Base-by-base conservation (phyloP, 345 rosid genomes). In the Gossypium mustelinum region DNA sequence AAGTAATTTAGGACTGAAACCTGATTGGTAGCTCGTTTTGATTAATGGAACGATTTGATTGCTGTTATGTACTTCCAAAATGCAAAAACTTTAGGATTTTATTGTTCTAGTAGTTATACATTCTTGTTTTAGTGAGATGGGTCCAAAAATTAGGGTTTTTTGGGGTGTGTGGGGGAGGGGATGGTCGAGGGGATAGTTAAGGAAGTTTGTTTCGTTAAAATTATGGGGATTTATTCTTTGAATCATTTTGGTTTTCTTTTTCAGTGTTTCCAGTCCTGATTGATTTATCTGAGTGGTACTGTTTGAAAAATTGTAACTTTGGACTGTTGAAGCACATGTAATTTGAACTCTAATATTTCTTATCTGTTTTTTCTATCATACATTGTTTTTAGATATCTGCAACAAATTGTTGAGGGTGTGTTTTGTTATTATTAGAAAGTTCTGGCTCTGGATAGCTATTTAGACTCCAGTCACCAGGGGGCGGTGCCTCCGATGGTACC, bases 391-490 rank as follows among this genome's bases (percentile, higher is more conserved):
- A 80, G 88, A 83, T 87, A 82, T 81, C 73, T 65, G 74, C 85
- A 69, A 72, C 82, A 82, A 82, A 71, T 73, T 82, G 79, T 79
- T 72, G 82, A 78, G 82, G 82, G 86, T 80, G 54, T 75, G 62
- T 81, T 34, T 34, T 34, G 7, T 75, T 79, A 56, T 70, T 68
- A 45, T 51, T 79, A 77, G 75, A 82, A 79, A 80, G 85, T 85
- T 80, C 86, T 89, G 87, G 88, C 88, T 77, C 91, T 90, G 84
- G 94, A 90, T 78, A 90, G 91, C 83, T 90, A 87, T 82, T 80
- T 90, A 79, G 85, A 87, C 70, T 84, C 92, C 54, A 64, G 85
- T 84, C 86, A 84, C 84, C 87, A 79, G 57, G 87, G 88, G 78
- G 78, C 57, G 64, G 81, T 84, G 85, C 85, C 93, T 76, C 79